Evolutionary conservation across 345 rosid species (phyloP).

Genomic region (Eutrema heterophyllum): DNA sequence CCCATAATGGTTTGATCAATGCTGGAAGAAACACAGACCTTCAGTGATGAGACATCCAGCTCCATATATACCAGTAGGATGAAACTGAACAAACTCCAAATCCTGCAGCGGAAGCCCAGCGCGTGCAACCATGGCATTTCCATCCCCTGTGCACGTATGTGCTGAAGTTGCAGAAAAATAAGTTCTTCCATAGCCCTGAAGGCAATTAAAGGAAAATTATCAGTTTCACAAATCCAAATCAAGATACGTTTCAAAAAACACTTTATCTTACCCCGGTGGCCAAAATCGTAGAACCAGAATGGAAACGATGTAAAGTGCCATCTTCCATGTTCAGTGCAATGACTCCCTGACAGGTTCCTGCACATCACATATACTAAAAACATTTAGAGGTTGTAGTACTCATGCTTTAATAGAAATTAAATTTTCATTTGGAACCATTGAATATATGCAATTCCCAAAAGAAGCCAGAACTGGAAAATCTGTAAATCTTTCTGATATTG

Average conservation of each 20-base stretch:
- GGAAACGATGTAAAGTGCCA: constrained; percentile 89
- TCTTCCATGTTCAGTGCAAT: constrained; percentile 94
- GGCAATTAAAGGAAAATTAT: background rate
- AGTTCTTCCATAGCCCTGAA: constrained; percentile 90
- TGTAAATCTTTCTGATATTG: background rate
- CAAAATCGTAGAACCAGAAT: constrained; percentile 65
- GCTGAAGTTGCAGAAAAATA: constrained; percentile 98
- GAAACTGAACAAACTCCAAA: constrained; percentile 95
- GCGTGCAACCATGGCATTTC: constrained; percentile 93
- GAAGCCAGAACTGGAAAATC: background rate
- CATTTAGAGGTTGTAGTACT: background rate
- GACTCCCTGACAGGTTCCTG: constrained; percentile 94
- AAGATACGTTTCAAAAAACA: background rate
- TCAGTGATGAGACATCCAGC: constrained; percentile 95
- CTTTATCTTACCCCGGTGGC: constrained; percentile 71
- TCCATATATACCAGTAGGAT: constrained; percentile 95
- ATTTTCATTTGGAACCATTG: background rate
- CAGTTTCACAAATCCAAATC: background rate
- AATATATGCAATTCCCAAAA: background rate
- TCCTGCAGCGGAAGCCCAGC: constrained; percentile 85
- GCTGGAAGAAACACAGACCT: constrained; percentile 41
- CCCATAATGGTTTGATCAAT: background rate
- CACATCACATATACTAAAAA: background rate
- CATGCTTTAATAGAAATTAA: background rate
- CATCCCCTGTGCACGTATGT: constrained; percentile 98